Conservation (phyloP, 768 basidiomycete genomes). For the Thelephora ganbajun region DNA sequence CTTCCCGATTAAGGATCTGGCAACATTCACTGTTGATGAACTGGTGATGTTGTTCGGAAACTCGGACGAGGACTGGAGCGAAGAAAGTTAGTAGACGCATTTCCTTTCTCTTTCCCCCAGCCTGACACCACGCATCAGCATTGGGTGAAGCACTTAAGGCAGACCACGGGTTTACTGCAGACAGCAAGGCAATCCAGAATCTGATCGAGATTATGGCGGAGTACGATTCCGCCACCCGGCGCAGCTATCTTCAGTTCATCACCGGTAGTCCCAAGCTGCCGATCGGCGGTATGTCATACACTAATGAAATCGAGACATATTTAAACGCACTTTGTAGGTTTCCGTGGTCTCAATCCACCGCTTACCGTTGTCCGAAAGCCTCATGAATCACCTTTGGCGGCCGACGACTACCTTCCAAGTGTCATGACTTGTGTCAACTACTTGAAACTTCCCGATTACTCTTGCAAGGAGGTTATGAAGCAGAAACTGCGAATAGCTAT, state of each 20-base stretch:
- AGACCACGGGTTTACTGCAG: conserved; percentile 95
- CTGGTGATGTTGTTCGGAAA: conserved; percentile 94
- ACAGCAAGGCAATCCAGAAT: conserved; percentile 82
- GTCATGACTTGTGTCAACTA: conserved; percentile 99
- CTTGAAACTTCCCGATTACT: conserved; percentile 92
- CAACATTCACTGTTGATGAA: conserved; percentile 89
- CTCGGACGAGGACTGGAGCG: conserved; percentile 93
- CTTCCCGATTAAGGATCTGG: conserved; percentile 83
- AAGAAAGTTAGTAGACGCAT: conserved; percentile 52
- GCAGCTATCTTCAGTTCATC: conserved; percentile 90
- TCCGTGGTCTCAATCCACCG: conserved; percentile 87
- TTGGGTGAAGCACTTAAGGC: conserved; percentile 86
- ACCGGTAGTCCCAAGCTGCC: conserved; percentile 95
- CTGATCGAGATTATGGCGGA: conserved; percentile 78
- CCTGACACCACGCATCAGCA: conserved; percentile 29
- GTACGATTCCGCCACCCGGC: conserved; percentile 58
- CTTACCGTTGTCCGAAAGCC: conserved; percentile 96
- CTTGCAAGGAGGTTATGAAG: conserved; percentile 69
- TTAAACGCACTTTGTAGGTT: conserved; percentile 35
- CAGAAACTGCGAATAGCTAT: conserved; percentile 78
- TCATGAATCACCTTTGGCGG: conserved; percentile 78
- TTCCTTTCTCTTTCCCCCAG: background rate
- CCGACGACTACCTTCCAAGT: conserved; percentile 91
- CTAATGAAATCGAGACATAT: background rate
- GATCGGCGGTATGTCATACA: conserved; percentile 62